phyloP scores from a whole-genome alignment of 345 rosid species.

The Sapria himalayana region DNA sequence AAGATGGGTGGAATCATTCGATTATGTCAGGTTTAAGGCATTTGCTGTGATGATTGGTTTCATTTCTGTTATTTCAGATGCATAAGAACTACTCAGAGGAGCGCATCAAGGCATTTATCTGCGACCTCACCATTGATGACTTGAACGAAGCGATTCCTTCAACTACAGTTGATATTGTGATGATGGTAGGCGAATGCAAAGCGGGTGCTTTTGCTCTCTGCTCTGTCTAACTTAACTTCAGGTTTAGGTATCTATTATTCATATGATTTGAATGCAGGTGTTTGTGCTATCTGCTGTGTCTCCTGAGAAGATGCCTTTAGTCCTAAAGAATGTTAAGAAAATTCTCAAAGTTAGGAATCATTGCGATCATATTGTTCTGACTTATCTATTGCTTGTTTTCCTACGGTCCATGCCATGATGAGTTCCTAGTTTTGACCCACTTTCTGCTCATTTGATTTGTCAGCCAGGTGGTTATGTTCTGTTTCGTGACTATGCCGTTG shows the following conservation, averaged over 20 bases:
- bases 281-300: conserved; percentile 87
- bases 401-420: too few species aligned
- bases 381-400: too few species aligned
- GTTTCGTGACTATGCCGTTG: conserved; percentile 73
- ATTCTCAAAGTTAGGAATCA: conserved; percentile 44
- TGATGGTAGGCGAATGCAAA: conserved; percentile 42
- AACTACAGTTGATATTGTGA: conserved; percentile 64
- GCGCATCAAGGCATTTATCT: conserved; percentile 37
- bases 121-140: conserved; percentile 66
- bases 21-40: background rate
- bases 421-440: too few species aligned
- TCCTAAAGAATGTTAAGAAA: conserved; percentile 46
- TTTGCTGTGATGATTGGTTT: conserved; percentile 1
- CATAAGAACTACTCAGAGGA: conserved; percentile 58
- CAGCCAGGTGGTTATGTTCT: conserved; percentile 67
- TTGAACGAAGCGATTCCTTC: conserved; percentile 52
- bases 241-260: conserved; percentile 6
- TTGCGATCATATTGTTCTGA: too few species aligned
- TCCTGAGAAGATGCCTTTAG: conserved; percentile 76
- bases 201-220: background rate
- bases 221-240: conserved; percentile 2
- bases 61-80: conserved; percentile 24
- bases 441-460: too few species aligned
- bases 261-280: conserved; percentile 62
- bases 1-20: too few species aligned